Evolutionary conservation across 805 yeast species (phyloP).

Genomic region (Candida odintsovae): DNA sequence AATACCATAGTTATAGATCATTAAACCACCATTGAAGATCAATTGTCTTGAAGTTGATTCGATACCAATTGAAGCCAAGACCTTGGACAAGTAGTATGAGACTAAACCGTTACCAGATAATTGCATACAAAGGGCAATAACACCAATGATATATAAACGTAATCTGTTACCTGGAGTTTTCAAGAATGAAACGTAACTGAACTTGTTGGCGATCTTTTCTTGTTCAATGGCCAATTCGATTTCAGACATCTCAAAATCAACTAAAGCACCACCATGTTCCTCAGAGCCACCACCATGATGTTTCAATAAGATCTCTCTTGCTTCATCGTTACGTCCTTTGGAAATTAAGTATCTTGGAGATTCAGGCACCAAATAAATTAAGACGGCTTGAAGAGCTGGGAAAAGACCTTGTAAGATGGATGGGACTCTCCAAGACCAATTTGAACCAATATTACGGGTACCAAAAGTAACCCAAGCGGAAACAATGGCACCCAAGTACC

Average conservation of each 20-base stretch:
- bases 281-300: conserved; percentile 32
- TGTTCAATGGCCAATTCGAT: conserved; percentile 34
- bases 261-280: conserved; percentile 18
- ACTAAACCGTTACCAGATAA: conserved; percentile 46
- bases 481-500: conserved; percentile 46
- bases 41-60: conserved; percentile 37
- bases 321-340: conserved; percentile 36
- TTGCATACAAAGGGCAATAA: conserved; percentile 33
- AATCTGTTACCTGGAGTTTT: conserved; percentile 32
- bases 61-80: conserved; percentile 46
- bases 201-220: conserved; percentile 28
- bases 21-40: conserved; percentile 42
- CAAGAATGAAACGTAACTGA: conserved; percentile 32
- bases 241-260: conserved; percentile 35
- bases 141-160: conserved; percentile 30
- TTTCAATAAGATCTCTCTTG: conserved; percentile 33
- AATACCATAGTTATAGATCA: conserved; percentile 36
- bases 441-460: conserved; percentile 23
- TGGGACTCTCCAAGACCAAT: conserved; percentile 50
- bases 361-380: conserved; percentile 39
- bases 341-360: conserved; percentile 40
- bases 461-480: conserved; percentile 47
- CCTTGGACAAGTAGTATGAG: conserved; percentile 43
- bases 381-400: conserved; percentile 35
- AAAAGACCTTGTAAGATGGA: conserved; percentile 42